phyloP scores from a whole-genome alignment of 192 early-diverging fungal species.

The Podila verticillata region DNA sequence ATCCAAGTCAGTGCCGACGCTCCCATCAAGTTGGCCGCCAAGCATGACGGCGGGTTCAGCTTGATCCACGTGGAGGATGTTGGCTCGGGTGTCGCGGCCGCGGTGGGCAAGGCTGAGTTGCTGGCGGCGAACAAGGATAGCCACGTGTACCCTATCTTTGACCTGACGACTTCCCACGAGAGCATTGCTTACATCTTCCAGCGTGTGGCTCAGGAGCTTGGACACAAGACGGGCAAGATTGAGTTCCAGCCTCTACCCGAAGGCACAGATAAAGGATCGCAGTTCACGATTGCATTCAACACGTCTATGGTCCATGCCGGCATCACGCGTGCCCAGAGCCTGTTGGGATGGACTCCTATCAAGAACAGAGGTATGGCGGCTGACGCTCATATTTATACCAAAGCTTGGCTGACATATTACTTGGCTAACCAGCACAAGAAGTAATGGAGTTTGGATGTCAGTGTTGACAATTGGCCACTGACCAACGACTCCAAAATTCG shows the following conservation, averaged over 20 bases:
- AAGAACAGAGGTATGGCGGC: conserved; percentile 15
- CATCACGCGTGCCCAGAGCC: conserved; percentile 14
- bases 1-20: conserved; percentile 11
- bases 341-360: conserved; percentile 37
- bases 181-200: conserved; percentile 25
- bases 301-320: neutral
- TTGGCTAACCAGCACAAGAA: conserved; percentile 4
- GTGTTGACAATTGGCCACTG: too few relatives aligned
- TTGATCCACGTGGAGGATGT: conserved; percentile 52
- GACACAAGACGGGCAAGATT: conserved; percentile 15
- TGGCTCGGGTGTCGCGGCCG: conserved; percentile 34
- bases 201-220: conserved; percentile 27
- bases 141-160: conserved; percentile 24
- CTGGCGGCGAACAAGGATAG: conserved; percentile 21
- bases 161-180: conserved; percentile 37
- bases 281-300: conserved; percentile 27
- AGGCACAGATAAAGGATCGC: neutral
- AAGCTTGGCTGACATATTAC: conserved; percentile 11
- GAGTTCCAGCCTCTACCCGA: conserved; percentile 10
- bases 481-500: too few relatives aligned
- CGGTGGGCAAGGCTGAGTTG: conserved; percentile 22
- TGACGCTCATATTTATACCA: conserved; percentile 14
- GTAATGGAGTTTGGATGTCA: too few relatives aligned
- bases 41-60: conserved; percentile 7
- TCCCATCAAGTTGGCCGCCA: conserved; percentile 7